phyloP scores from a whole-genome alignment of 2,329 filamentous ascomycete genomes.

The Phoma sp. region DNA sequence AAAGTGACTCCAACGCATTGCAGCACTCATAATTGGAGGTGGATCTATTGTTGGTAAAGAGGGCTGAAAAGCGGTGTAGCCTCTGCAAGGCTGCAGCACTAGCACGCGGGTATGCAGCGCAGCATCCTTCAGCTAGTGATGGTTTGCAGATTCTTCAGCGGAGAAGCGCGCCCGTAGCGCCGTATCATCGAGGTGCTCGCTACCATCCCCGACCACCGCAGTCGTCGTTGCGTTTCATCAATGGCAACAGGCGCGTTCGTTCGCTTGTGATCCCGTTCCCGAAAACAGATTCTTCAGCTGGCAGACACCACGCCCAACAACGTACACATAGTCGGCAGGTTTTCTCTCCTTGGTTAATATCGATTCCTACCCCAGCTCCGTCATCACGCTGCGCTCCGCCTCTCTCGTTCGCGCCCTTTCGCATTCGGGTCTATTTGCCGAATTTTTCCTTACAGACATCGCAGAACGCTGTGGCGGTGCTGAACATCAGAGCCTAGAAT shows the following conservation, averaged over 20 bases:
- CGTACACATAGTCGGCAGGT: neutral
- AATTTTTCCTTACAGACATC: neutral
- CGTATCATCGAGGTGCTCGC: conserved; percentile 4
- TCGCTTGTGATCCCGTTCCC: neutral
- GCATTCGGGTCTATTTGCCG: neutral
- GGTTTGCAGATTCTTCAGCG: conserved; percentile 16
- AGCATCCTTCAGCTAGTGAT: conserved; percentile 13
- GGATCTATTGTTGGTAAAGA: neutral
- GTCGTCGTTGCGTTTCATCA: neutral
- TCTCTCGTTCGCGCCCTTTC: neutral
- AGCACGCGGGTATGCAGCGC: conserved; percentile 12
- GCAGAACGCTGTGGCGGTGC: conserved; percentile 10
- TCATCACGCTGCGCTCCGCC: neutral
- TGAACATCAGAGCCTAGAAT: neutral
- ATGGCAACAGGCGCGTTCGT: neutral
- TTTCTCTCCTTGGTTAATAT: neutral
- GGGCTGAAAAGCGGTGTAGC: conserved; percentile 3
- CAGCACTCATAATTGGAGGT: neutral
- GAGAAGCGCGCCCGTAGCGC: conserved; percentile 16
- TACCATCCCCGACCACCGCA: conserved; percentile 9
- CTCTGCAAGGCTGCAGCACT: conserved; percentile 18
- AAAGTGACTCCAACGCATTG: no score
- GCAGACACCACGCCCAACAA: neutral
- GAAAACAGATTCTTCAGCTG: neutral
- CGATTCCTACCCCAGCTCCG: neutral